Conservation (phyloP, 139 green algal species). For the Volvox africanus region DNA sequence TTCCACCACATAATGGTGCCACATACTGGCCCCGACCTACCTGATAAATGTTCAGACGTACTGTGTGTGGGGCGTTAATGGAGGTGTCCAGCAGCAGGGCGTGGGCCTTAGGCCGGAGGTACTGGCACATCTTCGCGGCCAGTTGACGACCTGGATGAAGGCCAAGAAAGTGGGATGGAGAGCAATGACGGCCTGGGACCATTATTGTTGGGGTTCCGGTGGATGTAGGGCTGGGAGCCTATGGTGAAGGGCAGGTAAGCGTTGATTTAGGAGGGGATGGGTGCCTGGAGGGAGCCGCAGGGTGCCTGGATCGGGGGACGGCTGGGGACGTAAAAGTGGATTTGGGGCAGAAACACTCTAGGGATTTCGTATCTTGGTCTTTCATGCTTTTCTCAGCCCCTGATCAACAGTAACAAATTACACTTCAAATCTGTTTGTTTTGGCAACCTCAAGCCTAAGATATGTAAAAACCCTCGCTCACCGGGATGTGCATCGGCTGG, state of each 20-base stretch:
- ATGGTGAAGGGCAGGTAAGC: too few relatives aligned
- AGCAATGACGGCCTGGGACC: not conserved
- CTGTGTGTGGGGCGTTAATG: constrained; percentile 82
- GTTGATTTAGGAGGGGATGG: too few relatives aligned
- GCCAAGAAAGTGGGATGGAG: not conserved
- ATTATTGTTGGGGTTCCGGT: not conserved
- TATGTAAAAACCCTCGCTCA: not conserved
- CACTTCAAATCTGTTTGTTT: too few relatives aligned
- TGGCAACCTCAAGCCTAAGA: too few relatives aligned
- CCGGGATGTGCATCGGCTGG: constrained; percentile 48
- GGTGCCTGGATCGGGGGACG: too few relatives aligned
- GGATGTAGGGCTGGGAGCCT: not conserved
- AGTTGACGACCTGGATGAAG: constrained; percentile 60
- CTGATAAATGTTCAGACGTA: constrained; percentile 91
- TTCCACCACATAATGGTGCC: not conserved
- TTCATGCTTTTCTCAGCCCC: not conserved
- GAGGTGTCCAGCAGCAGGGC: constrained; percentile 86
- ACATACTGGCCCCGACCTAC: constrained; percentile 31
- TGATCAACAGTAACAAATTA: too few relatives aligned
- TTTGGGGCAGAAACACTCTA: not conserved
- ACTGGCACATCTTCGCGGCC: constrained; percentile 75
- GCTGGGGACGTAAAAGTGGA: not conserved
- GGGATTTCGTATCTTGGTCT: not conserved
- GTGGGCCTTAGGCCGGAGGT: constrained; percentile 90
- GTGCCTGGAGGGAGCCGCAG: too few relatives aligned